Base-by-base conservation (phyloP, 1,284 basidiomycete species). In the Golubevia sp. region DNA sequence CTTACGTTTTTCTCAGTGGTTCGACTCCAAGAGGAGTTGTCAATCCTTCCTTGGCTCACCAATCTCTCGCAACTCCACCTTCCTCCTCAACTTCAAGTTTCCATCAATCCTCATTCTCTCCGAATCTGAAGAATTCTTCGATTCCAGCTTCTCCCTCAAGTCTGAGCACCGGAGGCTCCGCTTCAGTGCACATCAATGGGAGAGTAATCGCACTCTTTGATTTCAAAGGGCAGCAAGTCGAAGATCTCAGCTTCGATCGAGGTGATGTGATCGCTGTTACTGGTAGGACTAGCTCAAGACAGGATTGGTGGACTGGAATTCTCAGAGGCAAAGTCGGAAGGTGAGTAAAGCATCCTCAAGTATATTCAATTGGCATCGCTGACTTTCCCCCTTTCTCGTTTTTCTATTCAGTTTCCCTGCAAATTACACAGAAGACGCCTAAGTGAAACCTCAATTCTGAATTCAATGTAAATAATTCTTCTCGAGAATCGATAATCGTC, bases 251-350 rank as follows among this genome's bases (percentile, higher is more conserved):
- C 8, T 82, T 83, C 61, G 49, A 55, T 5, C 64, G 70, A 21
- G 80, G 80, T 2, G 79, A 83, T 50, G 70, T 83, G 23, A 80
- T 83, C 52, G 68, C 68, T 0, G 79, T 83, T 2, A 67, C 68
- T 1, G 63, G 62, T 26, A 74, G 73, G 54, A 83, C 79, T 1
- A 57, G 68, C 3, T 73, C 63, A 48, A 55, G 56, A 21, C 66
- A 74, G 23, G 80, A 82, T 34, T 83, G 80, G 80, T 83, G 80
- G 34, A 71, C 66, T 4, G 70, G 69, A 1, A 21, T 66, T 24
- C 62, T 56, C 20, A 57, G 59, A 4, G 67, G 68, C 53, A 57
- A 61, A 34, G 55, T 63, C 2, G 73, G 64, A 0, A 66, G 69
- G 60, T 62, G 30, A 56, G 60, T 56, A n/a, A 3, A 27, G 2